phyloP scores from a whole-genome alignment of 176 grass and related monocot genomes.

The Bromus sterilis region DNA sequence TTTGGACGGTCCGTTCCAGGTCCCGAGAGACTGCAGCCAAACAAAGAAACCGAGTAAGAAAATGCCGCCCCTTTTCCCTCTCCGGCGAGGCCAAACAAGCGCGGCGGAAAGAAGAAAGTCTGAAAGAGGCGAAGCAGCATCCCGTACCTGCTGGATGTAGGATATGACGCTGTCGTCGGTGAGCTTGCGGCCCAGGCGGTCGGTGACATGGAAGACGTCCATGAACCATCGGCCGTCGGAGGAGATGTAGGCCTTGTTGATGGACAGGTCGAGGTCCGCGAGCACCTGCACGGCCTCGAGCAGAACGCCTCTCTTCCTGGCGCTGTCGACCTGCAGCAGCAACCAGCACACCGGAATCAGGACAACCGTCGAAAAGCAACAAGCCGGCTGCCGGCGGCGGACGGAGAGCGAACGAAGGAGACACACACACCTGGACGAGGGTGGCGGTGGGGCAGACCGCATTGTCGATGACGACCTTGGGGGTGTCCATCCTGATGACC shows the following conservation, averaged over 20 bases:
- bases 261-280: conserved; percentile 70
- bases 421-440: conserved; percentile 41
- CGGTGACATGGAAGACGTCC: conserved; percentile 98
- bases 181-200: conserved; percentile 76
- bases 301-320: conserved; percentile 61
- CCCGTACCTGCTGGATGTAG: conserved; percentile 70
- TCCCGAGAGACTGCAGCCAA: conserved; percentile 60
- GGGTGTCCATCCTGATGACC: conserved; percentile 80
- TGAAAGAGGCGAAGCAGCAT: no score
- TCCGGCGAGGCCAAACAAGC: background rate
- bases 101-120: no score
- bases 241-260: conserved; percentile 94
- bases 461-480: conserved; percentile 89
- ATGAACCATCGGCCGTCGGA: conserved; percentile 98
- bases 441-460: conserved; percentile 72
- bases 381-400: no score
- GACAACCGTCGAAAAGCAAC: no score
- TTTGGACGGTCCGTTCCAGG: conserved; percentile 35
- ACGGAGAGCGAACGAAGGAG: no score
- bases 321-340: conserved; percentile 63
- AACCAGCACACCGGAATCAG: no score
- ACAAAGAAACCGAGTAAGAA: background rate
- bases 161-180: conserved; percentile 76
- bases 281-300: conserved; percentile 92
- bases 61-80: background rate